Conservation (phyloP, 2,329 filamentous ascomycete species). For the Xylaria sp. region DNA sequence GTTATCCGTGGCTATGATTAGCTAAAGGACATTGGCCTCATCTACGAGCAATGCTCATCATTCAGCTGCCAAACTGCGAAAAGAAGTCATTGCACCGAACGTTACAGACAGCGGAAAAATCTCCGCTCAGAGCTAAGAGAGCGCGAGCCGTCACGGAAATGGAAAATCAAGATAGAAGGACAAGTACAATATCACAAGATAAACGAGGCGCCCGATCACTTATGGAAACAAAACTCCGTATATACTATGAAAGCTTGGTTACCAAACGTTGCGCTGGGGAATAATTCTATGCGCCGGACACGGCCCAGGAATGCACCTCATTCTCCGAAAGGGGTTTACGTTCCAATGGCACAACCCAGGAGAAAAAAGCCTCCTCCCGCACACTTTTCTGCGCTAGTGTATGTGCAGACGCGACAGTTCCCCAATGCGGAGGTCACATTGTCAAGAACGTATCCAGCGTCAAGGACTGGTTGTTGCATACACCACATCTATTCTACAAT, state of each 20-base stretch:
- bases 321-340: conserved; percentile 35
- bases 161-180: not conserved
- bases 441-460: conserved; percentile 35
- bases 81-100: conserved; percentile 20
- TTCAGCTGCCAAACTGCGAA: conserved; percentile 29
- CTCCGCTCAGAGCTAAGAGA: conserved; percentile 17
- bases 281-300: conserved; percentile 33
- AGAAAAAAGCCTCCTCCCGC: conserved; percentile 36
- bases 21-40: conserved; percentile 41
- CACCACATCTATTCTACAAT: conserved; percentile 27
- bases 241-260: conserved; percentile 1
- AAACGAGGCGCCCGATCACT: conserved; percentile 1
- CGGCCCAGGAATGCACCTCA: conserved; percentile 34
- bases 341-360: conserved; percentile 33
- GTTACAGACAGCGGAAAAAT: conserved; percentile 20
- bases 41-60: conserved; percentile 10
- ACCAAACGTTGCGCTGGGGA: conserved; percentile 29
- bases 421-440: conserved; percentile 48
- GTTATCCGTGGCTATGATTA: conserved; percentile 44
- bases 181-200: not conserved
- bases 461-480: conserved; percentile 29
- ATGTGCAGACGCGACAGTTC: conserved; percentile 39
- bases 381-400: conserved; percentile 32
- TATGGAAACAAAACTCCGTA: not conserved
- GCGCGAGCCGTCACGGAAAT: not conserved